Percentiles rank a stretch among this genome's conserved stretches.
Evolutionary conservation across 1,139 yeast species (phyloP).

Genomic region (Pneumocystis carinii): DNA sequence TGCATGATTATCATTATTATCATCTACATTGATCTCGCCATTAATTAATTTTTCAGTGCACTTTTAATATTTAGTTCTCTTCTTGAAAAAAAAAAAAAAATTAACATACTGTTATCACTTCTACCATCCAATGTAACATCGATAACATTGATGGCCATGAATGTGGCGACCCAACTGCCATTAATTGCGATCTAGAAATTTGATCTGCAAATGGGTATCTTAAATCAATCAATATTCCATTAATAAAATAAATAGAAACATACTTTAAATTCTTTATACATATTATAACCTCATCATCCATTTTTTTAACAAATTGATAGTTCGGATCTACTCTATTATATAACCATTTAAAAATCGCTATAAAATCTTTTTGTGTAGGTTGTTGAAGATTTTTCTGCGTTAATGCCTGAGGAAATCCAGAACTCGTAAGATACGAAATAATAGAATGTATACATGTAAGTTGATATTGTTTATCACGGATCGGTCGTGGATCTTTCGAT

Average conservation of each 20-base stretch:
- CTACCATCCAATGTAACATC: slow-evolving; percentile 28
- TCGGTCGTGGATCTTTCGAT: slow-evolving; percentile 53
- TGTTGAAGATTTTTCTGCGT: slow-evolving; percentile 49
- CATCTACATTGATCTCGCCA: slow-evolving; percentile 5
- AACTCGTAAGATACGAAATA: slow-evolving; percentile 42
- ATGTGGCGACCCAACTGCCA: slow-evolving; percentile 83
- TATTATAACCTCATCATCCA: slow-evolving; percentile 63
- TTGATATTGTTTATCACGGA: slow-evolving; percentile 59
- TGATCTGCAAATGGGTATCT: slow-evolving; percentile 66
- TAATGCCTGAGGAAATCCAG: slow-evolving; percentile 55
- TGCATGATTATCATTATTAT: slow-evolving; percentile 7
- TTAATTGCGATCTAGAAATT: slow-evolving; percentile 35
- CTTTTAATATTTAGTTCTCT: background rate
- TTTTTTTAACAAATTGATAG: slow-evolving; percentile 48
- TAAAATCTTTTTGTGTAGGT: slow-evolving; percentile 84
- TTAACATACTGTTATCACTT: slow-evolving; percentile 13
- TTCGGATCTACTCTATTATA: slow-evolving; percentile 69
- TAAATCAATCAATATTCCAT: background rate
- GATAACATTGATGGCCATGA: slow-evolving; percentile 75
- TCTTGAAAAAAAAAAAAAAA: background rate
- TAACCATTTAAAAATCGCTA: slow-evolving; percentile 61
- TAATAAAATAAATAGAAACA: background rate
- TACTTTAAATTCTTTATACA: slow-evolving; percentile 43
- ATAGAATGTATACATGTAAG: slow-evolving; percentile 26
- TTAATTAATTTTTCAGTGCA: slow-evolving; percentile 7